Base-by-base conservation (phyloP, 495 filamentous ascomycete species). In the Penicillium simplicissimum region DNA sequence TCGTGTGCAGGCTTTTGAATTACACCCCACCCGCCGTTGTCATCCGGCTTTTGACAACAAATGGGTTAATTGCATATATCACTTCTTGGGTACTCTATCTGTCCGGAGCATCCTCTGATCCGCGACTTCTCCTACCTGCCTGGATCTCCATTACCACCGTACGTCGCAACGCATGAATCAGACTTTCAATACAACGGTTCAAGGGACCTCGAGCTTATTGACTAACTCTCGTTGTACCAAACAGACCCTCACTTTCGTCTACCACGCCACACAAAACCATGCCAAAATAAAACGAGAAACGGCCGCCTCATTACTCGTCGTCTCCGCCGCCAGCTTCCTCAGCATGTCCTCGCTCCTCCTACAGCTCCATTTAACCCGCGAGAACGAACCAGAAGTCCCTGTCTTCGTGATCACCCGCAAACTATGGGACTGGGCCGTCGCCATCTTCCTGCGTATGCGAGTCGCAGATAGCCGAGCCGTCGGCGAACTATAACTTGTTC, bases 81-180 rank as follows among this genome's bases (percentile, higher is more conserved):
- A 93, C 90, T 31, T 91, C 88, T 60, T 91, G 87, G 82, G 87
- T 90, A 5, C 84, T 95, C 13, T 88, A 89, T 68, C 76, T 94
- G 33, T 88, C 86, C 7, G 90, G 88, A 52, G 90, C 87, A 59
- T 86, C 85, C 19, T 85, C 87, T 52, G 90, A 93, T 70, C 88
- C 89, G 0, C 85, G 89, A 28, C 83, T 92, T 59, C 84, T 95
- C n/a, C 78, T 95, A 4, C 90, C 90, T 23, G 90, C 91, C 23
- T 95, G 91, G 90, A 88, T 96, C 57, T 87, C 86, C 52, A 94
- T 96, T 57, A 88, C 91, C 53, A 91, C 86, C 42, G 90, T 90
- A 77, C 45, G 79, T 72, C 17, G 11, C 14, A 35, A 17, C 8
- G 36, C 25, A 14, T 6, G n/a, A 11, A 40, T 17, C 28, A 31